phyloP scores from a whole-genome alignment of 2,329 filamentous ascomycete genomes.

The Alternaria longipes region DNA sequence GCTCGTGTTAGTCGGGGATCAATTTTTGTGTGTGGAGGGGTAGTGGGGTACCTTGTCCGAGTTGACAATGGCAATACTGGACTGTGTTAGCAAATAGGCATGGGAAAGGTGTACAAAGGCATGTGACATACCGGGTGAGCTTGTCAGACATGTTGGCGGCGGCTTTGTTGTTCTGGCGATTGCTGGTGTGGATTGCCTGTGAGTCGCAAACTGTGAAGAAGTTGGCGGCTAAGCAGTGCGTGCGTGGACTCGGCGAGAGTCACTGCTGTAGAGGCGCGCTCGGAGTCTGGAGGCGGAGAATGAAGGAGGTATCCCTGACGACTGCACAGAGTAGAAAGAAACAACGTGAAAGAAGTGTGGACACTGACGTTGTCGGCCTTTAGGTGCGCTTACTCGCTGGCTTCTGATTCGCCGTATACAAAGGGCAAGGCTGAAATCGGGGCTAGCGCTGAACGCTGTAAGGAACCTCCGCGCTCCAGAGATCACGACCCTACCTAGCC shows the following conservation, averaged over 20 bases:
- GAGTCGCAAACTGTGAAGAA: conserved; percentile 25
- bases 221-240: conserved; percentile 27
- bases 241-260: conserved; percentile 19
- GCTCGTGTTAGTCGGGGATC: conserved; percentile 42
- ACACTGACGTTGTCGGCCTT: conserved; percentile 33
- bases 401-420: conserved; percentile 14
- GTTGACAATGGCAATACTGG: conserved; percentile 95
- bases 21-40: conserved; percentile 52
- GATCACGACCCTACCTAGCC: conserved; percentile 31
- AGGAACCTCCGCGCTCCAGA: conserved; percentile 31
- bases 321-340: conserved; percentile 9
- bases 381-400: conserved; percentile 1
- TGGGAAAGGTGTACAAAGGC: neutral
- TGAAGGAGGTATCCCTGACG: neutral
- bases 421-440: conserved; percentile 2
- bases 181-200: conserved; percentile 2
- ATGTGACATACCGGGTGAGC: conserved; percentile 79
- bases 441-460: conserved; percentile 19
- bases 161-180: conserved; percentile 20
- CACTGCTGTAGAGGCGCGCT: conserved; percentile 6
- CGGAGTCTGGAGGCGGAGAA: conserved; percentile 5
- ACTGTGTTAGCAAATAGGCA: conserved; percentile 24
- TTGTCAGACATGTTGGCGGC: conserved; percentile 79
- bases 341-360: conserved; percentile 12
- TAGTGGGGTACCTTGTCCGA: conserved; percentile 82